Percentiles rank a stretch among this genome's conserved stretches.
Conservation (phyloP, 208 protist genomes). For the Trypanosoma cruzi region DNA sequence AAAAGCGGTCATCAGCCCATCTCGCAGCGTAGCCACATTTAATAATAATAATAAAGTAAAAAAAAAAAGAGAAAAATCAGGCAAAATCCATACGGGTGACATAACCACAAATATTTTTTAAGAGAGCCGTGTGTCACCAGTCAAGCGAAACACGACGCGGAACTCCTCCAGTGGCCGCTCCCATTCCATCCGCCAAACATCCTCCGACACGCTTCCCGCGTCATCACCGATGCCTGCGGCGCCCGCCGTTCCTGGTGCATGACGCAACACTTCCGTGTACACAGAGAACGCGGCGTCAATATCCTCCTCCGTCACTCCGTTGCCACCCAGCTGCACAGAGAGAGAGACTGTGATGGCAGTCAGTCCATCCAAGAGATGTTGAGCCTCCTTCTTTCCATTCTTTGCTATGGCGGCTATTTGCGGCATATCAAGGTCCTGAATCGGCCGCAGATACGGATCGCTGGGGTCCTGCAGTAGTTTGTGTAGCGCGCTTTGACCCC, state of each 20-base stretch:
- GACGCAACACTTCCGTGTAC: conserved; percentile 34
- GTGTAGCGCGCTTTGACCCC: conserved; percentile 47
- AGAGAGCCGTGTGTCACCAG: conserved; percentile 34
- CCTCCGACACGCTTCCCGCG: conserved; percentile 11
- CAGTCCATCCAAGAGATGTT: conserved; percentile 60
- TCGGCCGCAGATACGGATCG: conserved; percentile 52
- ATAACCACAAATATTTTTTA: conserved; percentile 3
- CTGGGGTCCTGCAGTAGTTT: conserved; percentile 47
- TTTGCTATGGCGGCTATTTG: conserved; percentile 44
- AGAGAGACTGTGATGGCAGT: conserved; percentile 57
- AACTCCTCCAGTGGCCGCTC: conserved; percentile 54
- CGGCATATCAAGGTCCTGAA: conserved; percentile 53
- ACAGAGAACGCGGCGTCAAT: conserved; percentile 42
- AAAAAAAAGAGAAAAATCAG: conserved; percentile 14
- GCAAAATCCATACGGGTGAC: neutral
- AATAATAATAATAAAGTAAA: too few relatives aligned
- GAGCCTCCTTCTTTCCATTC: conserved; percentile 13
- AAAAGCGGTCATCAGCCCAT: neutral
- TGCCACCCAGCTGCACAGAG: conserved; percentile 43
- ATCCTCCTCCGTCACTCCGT: conserved; percentile 28
- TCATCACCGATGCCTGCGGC: neutral
- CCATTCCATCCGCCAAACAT: conserved; percentile 50
- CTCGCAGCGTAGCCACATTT: neutral
- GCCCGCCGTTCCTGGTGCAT: neutral
- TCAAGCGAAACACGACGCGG: conserved; percentile 33